Conservation (phyloP, 495 filamentous ascomycete species). For the Penicillium turbatum region DNA sequence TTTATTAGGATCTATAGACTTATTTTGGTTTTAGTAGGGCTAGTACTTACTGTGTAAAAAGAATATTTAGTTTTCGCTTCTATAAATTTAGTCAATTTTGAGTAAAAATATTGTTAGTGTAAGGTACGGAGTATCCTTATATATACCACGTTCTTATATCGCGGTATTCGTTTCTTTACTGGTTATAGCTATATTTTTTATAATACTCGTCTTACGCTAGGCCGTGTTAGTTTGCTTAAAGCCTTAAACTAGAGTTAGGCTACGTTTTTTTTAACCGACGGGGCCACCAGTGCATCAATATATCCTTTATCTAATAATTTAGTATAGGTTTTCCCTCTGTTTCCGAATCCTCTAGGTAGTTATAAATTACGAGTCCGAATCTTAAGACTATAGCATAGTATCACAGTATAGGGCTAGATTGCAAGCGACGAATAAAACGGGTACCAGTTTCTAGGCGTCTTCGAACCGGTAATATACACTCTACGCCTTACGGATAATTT, state of each 20-base stretch:
- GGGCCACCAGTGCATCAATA: no score
- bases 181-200: no score
- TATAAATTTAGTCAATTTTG: neutral
- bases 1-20: neutral
- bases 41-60: conserved; percentile 1
- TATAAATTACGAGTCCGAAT: neutral
- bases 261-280: no score
- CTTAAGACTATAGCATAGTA: neutral
- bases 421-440: neutral
- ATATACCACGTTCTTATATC: neutral
- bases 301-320: no score
- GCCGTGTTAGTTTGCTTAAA: no score
- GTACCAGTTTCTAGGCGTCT: neutral
- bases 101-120: neutral
- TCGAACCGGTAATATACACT: neutral
- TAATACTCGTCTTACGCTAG: no score
- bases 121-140: neutral
- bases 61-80: conserved; percentile 2
- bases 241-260: no score
- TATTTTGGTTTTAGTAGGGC: conserved; percentile 1
- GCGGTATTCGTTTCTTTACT: no score
- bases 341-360: neutral
- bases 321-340: no score
- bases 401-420: neutral
- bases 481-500: neutral